These are phyloP conservation scores for Rhododendron henanense DNA, from an alignment of 148 eudicot genomes.

Conservation along the genomic window DNA sequence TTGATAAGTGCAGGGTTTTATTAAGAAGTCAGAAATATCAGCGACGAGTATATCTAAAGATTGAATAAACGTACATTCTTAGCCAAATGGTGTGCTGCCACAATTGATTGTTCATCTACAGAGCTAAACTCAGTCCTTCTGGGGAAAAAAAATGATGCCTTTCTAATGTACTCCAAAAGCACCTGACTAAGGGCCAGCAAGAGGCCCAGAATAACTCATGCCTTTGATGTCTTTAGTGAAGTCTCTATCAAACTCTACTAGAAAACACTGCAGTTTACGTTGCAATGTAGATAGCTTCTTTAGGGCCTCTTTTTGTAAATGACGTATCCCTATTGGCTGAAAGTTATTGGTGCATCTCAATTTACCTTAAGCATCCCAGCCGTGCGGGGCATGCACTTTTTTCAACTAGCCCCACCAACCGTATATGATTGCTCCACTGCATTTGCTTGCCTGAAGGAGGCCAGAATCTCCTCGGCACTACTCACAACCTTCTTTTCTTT, in stretches of 20 bases:
- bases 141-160: no score
- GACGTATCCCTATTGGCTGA: not conserved
- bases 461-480: not conserved
- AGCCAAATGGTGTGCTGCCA: not conserved
- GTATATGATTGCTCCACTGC: not conserved
- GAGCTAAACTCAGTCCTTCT: not conserved
- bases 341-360: not conserved
- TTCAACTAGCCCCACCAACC: not conserved
- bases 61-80: not conserved
- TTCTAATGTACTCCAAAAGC: not conserved
- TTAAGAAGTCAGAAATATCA: not conserved
- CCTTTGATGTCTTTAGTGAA: not conserved
- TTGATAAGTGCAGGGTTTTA: not conserved
- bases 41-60: not conserved
- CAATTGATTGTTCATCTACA: not conserved
- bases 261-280: not conserved
- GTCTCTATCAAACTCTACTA: not conserved
- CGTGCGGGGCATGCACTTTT: not conserved
- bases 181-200: not conserved
- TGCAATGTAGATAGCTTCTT: not conserved
- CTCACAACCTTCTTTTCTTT: not conserved
- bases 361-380: not conserved
- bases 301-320: not conserved
- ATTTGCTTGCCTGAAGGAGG: not conserved
- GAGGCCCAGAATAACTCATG: not conserved